Conservation (phyloP, 176 grass and related monocot genomes). For the Avena atlantica region DNA sequence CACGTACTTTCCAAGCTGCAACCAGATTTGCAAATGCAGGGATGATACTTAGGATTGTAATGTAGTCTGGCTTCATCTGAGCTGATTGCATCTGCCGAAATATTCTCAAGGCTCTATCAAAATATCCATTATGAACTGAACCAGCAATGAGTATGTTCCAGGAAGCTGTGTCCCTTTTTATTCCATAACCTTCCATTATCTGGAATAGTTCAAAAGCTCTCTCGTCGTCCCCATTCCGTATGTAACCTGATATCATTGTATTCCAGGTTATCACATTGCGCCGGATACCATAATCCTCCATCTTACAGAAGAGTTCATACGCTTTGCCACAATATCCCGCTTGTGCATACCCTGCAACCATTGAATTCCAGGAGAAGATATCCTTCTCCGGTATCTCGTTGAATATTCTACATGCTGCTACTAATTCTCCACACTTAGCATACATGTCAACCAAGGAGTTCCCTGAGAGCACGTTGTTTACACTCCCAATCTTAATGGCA, state of each 20-base stretch:
- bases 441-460: slow-evolving; percentile 82
- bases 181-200: slow-evolving; percentile 64
- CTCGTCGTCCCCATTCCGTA: slow-evolving; percentile 74
- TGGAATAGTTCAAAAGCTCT: slow-evolving; percentile 80
- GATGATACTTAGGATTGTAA: slow-evolving; percentile 78
- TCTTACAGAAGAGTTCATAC: slow-evolving; percentile 73
- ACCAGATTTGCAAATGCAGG: slow-evolving; percentile 68
- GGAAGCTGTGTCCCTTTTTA: slow-evolving; percentile 73
- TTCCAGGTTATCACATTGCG: slow-evolving; percentile 84
- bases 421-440: slow-evolving; percentile 69
- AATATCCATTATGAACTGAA: slow-evolving; percentile 67
- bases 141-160: slow-evolving; percentile 87
- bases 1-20: slow-evolving; percentile 63
- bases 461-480: slow-evolving; percentile 54
- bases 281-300: slow-evolving; percentile 57
- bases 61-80: slow-evolving; percentile 54
- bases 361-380: slow-evolving; percentile 88
- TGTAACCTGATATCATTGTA: slow-evolving; percentile 77
- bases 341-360: slow-evolving; percentile 72
- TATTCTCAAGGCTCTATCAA: slow-evolving; percentile 67
- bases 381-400: slow-evolving; percentile 65
- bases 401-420: slow-evolving; percentile 61
- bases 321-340: slow-evolving; percentile 75
- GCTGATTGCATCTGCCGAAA: slow-evolving; percentile 67
- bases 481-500: slow-evolving; percentile 59